Evolutionary conservation across 306 rosid species (phyloP).

Genomic region (Ormosia emarginata): DNA sequence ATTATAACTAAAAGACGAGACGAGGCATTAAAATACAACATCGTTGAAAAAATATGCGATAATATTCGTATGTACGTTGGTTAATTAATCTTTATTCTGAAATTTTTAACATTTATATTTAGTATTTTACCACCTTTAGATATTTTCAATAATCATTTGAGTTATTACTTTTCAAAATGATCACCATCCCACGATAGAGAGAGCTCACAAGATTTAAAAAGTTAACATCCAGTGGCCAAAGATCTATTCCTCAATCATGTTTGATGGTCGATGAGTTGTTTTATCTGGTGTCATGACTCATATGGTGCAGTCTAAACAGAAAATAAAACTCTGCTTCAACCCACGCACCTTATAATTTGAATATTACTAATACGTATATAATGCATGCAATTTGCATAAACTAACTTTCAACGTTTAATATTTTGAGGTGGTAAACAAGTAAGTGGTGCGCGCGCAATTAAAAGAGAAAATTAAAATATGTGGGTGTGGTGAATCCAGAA

Average conservation of each 20-base stretch:
- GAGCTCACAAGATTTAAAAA: background rate
- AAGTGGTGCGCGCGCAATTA: background rate
- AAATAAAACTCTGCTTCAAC: background rate
- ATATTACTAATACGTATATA: background rate
- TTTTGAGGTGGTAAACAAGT: background rate
- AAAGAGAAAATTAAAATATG: background rate
- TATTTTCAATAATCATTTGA: background rate
- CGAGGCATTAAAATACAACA: conserved; percentile 3
- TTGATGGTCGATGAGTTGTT: background rate
- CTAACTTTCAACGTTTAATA: background rate
- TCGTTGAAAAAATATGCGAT: conserved; percentile 19
- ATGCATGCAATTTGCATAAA: background rate
- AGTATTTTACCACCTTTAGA: background rate
- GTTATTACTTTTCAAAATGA: background rate
- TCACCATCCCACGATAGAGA: background rate
- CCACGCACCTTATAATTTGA: background rate
- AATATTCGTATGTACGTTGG: background rate
- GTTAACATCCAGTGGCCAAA: background rate
- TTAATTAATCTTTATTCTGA: background rate
- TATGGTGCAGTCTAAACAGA: no score
- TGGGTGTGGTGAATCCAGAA: background rate
- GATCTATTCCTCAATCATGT: background rate
- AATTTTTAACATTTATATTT: background rate
- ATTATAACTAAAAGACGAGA: background rate
- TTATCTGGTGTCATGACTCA: background rate